Percentiles rank a stretch among this genome's conserved stretches.
Evolutionary conservation across 805 yeast species (phyloP).

Genomic region (Lipomyces mesembrius): DNA sequence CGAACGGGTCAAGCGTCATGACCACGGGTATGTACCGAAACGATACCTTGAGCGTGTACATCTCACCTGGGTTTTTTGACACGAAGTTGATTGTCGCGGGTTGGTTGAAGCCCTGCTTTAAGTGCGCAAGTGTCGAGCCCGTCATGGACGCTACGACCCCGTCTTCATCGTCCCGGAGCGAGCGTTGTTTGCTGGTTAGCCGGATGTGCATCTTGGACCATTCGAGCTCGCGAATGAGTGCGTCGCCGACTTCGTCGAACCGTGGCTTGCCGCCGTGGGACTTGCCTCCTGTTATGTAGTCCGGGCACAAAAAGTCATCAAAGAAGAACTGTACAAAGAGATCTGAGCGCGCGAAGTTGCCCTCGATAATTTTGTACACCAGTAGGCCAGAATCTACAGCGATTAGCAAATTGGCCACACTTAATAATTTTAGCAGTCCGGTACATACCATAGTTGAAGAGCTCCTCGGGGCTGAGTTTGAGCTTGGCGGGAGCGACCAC

Average conservation of each 20-base stretch:
- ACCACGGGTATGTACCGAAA: constrained; percentile 82
- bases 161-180: constrained; percentile 57
- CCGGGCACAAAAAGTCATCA: constrained; percentile 73
- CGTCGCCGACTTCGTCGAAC: constrained; percentile 68
- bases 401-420: constrained; percentile 45
- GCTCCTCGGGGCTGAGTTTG: constrained; percentile 56
- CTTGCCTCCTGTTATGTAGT: constrained; percentile 59
- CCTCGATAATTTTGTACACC: constrained; percentile 66
- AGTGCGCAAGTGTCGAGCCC: constrained; percentile 67
- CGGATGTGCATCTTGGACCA: constrained; percentile 70
- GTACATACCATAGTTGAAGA: constrained; percentile 38
- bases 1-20: constrained; percentile 68
- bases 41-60: constrained; percentile 42
- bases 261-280: constrained; percentile 48
- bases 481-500: constrained; percentile 48
- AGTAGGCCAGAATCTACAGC: constrained; percentile 69
- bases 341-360: constrained; percentile 58
- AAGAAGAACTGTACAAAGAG: constrained; percentile 74
- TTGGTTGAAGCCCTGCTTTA: constrained; percentile 65
- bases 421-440: constrained; percentile 54
- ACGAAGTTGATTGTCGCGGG: constrained; percentile 62
- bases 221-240: constrained; percentile 74
- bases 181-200: constrained; percentile 56
- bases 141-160: constrained; percentile 64
- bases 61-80: constrained; percentile 54